Evolutionary conservation across 441 rosid species (phyloP).

Genomic region (Aquilaria agallochum): DNA sequence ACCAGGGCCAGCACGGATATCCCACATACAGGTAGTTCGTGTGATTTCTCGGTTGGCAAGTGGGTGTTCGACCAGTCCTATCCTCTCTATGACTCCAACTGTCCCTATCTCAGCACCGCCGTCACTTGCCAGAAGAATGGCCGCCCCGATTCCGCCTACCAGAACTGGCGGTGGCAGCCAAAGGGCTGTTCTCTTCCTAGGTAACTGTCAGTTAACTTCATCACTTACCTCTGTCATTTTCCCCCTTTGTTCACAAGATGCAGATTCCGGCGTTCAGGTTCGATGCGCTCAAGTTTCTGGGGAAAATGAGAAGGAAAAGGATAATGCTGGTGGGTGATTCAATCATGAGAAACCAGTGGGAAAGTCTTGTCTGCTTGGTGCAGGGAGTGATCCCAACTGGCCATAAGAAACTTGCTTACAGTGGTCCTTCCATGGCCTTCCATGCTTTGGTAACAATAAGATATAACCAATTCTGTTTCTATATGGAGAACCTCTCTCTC

Average conservation of each 20-base stretch:
- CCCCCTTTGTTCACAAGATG: background rate
- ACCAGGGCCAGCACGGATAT: conserved; percentile 26
- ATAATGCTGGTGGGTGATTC: conserved; percentile 94
- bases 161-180: conserved; percentile 93
- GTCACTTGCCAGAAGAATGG: conserved; percentile 84
- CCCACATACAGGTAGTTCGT: conserved; percentile 20
- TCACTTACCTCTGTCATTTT: background rate
- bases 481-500: background rate
- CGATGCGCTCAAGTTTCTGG: conserved; percentile 76
- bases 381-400: conserved; percentile 78
- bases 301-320: conserved; percentile 78
- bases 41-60: conserved; percentile 68
- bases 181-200: conserved; percentile 72
- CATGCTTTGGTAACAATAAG: conserved; percentile 57
- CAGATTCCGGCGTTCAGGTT: conserved; percentile 38
- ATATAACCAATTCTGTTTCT: background rate
- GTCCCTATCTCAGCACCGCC: conserved; percentile 78
- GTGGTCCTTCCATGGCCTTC: conserved; percentile 86
- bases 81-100: conserved; percentile 74
- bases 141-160: conserved; percentile 84
- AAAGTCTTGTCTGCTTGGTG: conserved; percentile 86
- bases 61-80: conserved; percentile 77
- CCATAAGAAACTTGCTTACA: conserved; percentile 61
- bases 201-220: conserved; percentile 19
- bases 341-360: conserved; percentile 97